Evolutionary conservation across 305 asterid species (phyloP).

Genomic region (Fraxinus nigra): DNA sequence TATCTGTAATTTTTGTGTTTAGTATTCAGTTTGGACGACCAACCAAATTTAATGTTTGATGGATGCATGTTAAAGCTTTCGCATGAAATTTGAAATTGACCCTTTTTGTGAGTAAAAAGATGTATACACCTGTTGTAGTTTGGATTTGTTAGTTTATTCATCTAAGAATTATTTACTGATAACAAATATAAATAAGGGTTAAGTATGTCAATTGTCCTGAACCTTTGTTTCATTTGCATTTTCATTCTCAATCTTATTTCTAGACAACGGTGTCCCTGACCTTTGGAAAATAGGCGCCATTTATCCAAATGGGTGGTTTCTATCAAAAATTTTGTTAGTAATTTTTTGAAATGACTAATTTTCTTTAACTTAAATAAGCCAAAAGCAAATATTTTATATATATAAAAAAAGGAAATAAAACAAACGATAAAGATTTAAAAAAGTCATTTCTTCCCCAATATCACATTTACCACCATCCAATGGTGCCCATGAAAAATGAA

Average conservation of each 20-base stretch:
- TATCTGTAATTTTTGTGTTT: slow-evolving; percentile 13
- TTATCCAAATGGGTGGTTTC: neutral
- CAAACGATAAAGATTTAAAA: neutral
- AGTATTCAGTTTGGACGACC: slow-evolving; percentile 5
- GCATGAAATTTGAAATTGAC: neutral
- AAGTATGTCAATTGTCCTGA: neutral
- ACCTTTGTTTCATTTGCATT: neutral
- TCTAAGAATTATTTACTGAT: neutral
- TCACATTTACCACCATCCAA: neutral
- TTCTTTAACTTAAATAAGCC: neutral
- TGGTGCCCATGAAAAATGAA: neutral
- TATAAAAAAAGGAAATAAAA: neutral
- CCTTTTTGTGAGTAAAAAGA: neutral
- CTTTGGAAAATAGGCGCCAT: neutral
- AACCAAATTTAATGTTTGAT: slow-evolving; percentile 6
- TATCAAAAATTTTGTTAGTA: neutral
- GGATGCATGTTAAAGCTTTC: neutral
- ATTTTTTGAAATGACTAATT: neutral
- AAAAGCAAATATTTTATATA: neutral
- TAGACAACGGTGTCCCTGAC: neutral
- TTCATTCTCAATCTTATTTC: neutral
- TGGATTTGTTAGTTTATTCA: neutral
- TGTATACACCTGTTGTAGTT: neutral
- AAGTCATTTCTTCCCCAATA: neutral
- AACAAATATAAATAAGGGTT: neutral